A percentile compares a stretch with the other conserved stretches of the same genome.
Evolutionary conservation across 1,284 basidiomycete species (phyloP).

Genomic region (Leccinum ponderosum): DNA sequence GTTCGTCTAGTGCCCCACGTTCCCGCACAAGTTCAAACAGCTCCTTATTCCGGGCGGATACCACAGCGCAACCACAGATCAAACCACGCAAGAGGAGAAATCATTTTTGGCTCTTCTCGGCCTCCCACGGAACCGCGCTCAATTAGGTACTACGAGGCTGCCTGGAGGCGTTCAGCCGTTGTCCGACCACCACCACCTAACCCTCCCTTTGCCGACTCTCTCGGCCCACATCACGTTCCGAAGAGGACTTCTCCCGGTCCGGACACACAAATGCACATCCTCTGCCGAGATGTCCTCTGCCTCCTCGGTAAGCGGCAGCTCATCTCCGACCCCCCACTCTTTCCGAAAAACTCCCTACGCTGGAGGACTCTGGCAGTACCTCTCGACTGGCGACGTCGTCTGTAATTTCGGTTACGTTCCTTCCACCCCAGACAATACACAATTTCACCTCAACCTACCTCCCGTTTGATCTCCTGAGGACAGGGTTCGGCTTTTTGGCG

Average conservation of each 20-base stretch:
- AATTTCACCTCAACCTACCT: constrained; percentile 24
- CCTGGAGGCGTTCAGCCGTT: constrained; percentile 47
- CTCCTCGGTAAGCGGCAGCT: constrained; percentile 41
- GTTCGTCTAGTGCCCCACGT: constrained; percentile 31
- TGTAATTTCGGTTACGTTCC: constrained; percentile 75
- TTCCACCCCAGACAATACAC: constrained; percentile 34
- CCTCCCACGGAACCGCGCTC: constrained; percentile 54
- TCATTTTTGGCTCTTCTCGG: constrained; percentile 24
- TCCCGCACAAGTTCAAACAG: constrained; percentile 38
- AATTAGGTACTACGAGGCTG: constrained; percentile 50
- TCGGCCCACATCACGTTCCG: constrained; percentile 27
- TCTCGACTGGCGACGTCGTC: constrained; percentile 63
- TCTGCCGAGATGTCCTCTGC: constrained; percentile 46
- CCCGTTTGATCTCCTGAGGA: background rate
- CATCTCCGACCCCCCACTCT: constrained; percentile 33
- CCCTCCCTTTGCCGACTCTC: constrained; percentile 17
- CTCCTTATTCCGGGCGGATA: constrained; percentile 24
- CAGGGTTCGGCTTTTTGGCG: background rate
- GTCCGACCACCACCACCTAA: constrained; percentile 5
- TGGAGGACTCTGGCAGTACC: constrained; percentile 46
- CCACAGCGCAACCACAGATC: constrained; percentile 9
- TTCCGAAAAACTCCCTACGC: constrained; percentile 32
- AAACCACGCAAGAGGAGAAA: constrained; percentile 17
- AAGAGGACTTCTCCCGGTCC: constrained; percentile 42
- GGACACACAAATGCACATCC: constrained; percentile 39